Evolutionary conservation across 164 flowering plant genomes (phyloP), one percentile per base, ranked within the genome.

Genomic region (Protea cynaroides): DNA sequence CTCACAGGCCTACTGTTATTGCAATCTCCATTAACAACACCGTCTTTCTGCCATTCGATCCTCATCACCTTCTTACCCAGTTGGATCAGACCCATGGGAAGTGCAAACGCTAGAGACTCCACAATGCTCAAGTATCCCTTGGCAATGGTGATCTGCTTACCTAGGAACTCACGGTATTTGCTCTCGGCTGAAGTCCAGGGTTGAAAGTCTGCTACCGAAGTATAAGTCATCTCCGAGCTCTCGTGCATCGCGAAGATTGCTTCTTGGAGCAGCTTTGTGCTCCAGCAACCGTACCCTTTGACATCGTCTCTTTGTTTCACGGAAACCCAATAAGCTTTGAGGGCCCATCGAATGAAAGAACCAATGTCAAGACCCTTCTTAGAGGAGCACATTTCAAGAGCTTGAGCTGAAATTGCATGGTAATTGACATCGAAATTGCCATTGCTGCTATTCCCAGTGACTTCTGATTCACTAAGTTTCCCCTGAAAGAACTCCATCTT

Each of bases 141-240:
- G 12, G 97, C 91, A 44, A 94, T 89, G 49, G 97, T 94, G 75
- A 94, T 84, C 72, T 94, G 96, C 67, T 89, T 95, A 2, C 86
- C 99, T 0, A 93, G 90, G 65, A 85, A 89, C 80, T 84, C 75
- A 0, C 65, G 54, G 67, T 91, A 94, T 79, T 94, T 95, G 18
- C 87, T 83, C 68, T 91, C 97, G 6, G 99, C 95, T 59, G 71
- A 89, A 71, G 89, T 93, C 7, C 91, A 83, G 18, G 70, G 71
- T 0, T 19, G 60, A 23, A 94, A 75, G 63, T 94, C 96, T 43
- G 80, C 90, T 0, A 96, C 99, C 0, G 95, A 82, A 8, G 99
- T 91, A 60, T 86, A 85, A 46, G 93, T 84, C 78, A 97, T 84
- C 62, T 91, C 93, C 19, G 74, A 81, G 63, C 85, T 86, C 78